Evolutionary conservation across 2,329 filamentous ascomycete species (phyloP), one percentile per base, ranked within the genome.

Genomic region (Cladophialophora psammophila): DNA sequence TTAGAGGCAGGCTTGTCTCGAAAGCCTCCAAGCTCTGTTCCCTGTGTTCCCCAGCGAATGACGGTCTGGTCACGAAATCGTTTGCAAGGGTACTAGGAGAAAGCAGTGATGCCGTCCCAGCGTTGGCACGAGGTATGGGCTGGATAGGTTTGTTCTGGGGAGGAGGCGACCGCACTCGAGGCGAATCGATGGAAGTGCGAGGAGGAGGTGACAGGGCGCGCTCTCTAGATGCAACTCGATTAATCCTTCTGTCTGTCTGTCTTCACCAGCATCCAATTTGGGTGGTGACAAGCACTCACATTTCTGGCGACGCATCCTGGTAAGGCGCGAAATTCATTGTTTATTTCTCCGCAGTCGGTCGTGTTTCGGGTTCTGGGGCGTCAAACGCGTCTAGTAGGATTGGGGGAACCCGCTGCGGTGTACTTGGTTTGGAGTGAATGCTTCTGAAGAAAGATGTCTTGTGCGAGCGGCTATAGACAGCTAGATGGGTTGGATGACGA

Each of bases 291-390:
- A 10, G 34, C 38, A 61, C 70, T 64, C 64, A 71, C 70, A 71
- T 86, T 82, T 98, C 94, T 9, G 95, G 95, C 15, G 91, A 91
- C 57, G 91, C 91, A 79, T 94, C 94, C 83, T 98, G 95, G 81
- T 98, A 99, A 42, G 95, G 95, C 54, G 95, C 95, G 78, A 98
- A 99, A 82, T 97, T 92, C 91, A 95, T 95, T 64, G 74, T 82
- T 68, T 63, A 56, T 48, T 42, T 35, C 50, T 34, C 59, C 45
- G 48, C 53, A 55, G 18, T 50, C 13, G 20, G 45, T 50, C 20
- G 45, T 31, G 45, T 50, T 10, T 26, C 15, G 15, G 8, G 2
- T 9, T n/a, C 13, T 20, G 3, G 26, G 45, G 18, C 45, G 20
- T 20, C 9, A 18, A 50, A 18, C 3, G 45, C 26, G 45, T n/a